A percentile compares a stretch with the other conserved stretches of the same genome.
These are phyloP conservation scores for Cenchrus fungigraminus DNA, from an alignment of 176 grass and related monocot species.

Conservation along the genomic window DNA sequence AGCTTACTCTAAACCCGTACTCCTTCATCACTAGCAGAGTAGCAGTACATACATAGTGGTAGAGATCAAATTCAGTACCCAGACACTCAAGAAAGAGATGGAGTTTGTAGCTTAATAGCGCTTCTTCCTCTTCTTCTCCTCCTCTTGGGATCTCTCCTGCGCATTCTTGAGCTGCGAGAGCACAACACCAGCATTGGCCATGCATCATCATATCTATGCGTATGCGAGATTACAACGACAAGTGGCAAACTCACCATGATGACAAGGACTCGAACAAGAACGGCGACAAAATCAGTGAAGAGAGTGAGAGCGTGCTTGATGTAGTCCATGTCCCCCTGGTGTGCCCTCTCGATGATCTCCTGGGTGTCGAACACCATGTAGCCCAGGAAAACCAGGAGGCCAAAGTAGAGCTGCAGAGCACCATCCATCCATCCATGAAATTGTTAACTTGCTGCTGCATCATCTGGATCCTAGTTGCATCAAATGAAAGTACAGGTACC, in stretches of 20 bases:
- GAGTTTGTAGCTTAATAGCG: constrained; percentile 28
- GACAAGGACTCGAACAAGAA: constrained; percentile 65
- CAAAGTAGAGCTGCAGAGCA: constrained; percentile 64
- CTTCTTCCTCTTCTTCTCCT: constrained; percentile 67
- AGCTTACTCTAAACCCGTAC: too few species aligned
- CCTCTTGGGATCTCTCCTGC: constrained; percentile 56
- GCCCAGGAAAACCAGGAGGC: constrained; percentile 68
- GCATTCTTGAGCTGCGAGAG: constrained; percentile 61
- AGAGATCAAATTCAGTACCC: not conserved
- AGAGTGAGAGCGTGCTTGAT: constrained; percentile 72
- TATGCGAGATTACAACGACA: not conserved
- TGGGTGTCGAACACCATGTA: constrained; percentile 81
- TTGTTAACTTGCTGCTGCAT: too few species aligned
- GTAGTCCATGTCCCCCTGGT: constrained; percentile 65
- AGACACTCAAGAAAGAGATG: not conserved
- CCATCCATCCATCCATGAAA: not conserved
- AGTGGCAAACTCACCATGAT: constrained; percentile 58
- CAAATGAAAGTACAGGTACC: constrained; percentile 27
- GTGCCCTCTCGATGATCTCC: constrained; percentile 74
- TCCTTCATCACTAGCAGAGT: not conserved
- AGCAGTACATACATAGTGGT: not conserved
- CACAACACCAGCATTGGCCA: not conserved
- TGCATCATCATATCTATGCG: not conserved
- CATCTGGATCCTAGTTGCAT: too few species aligned
- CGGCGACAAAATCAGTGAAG: constrained; percentile 70